A percentile compares a stretch with the other conserved stretches of the same genome.
phyloP scores from a whole-genome alignment of 768 basidiomycete genomes.

The Sporobolomyces roseus region DNA sequence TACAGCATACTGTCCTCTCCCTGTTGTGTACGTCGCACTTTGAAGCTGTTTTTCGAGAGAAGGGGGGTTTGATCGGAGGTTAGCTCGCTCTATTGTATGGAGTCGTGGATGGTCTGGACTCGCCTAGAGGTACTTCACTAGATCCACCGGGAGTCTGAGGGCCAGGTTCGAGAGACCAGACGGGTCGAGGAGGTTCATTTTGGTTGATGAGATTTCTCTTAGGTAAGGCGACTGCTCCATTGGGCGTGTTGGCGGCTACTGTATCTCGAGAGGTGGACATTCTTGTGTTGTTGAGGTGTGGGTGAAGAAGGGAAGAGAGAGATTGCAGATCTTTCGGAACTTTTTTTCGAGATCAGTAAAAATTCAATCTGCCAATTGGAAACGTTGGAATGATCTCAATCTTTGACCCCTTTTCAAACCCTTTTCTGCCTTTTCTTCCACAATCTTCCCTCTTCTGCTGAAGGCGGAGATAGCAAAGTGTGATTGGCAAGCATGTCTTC shows the following conservation, averaged over 20 bases:
- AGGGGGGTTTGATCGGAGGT: background rate
- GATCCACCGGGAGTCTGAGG: slow-evolving; percentile 7
- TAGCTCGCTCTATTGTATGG: background rate
- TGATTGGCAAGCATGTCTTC: no score
- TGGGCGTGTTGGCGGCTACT: slow-evolving; percentile 27
- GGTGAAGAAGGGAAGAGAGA: no score
- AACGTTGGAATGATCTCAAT: no score
- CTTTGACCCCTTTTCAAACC: no score
- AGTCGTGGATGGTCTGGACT: background rate
- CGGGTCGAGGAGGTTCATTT: slow-evolving; percentile 20
- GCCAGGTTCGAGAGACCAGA: slow-evolving; percentile 31
- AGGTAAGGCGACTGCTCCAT: slow-evolving; percentile 31
- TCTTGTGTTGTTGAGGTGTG: no score
- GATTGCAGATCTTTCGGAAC: no score
- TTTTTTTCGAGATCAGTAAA: no score
- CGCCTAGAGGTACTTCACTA: slow-evolving; percentile 33
- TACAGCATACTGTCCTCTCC: slow-evolving; percentile 63
- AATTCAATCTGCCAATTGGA: no score
- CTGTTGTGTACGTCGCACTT: slow-evolving; percentile 42
- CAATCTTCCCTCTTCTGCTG: no score
- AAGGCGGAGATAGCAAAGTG: no score
- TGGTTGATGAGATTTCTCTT: background rate
- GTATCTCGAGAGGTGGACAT: no score
- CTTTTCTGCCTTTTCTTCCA: no score
- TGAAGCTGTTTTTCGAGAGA: slow-evolving; percentile 10